Conservation (phyloP, 768 basidiomycete species). For the Termitomyces sp. region DNA sequence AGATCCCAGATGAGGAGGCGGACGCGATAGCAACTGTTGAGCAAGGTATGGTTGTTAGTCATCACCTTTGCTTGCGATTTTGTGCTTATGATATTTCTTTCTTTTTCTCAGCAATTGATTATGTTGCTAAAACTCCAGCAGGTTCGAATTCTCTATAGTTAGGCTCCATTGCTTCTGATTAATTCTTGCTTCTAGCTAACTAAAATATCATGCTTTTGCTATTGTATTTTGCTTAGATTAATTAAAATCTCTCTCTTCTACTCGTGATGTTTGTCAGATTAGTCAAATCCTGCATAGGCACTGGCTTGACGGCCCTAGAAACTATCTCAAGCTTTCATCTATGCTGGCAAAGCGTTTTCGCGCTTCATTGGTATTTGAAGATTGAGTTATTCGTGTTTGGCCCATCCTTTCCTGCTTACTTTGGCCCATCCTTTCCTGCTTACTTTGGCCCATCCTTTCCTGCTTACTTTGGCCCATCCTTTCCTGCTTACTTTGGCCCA, state of each 20-base stretch:
- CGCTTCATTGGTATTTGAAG: too few species aligned
- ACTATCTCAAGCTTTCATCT: not conserved
- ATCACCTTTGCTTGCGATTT: not conserved
- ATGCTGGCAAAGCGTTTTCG: not conserved
- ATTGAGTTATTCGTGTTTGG: too few species aligned
- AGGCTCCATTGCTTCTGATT: not conserved
- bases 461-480: too few species aligned
- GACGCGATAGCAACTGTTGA: constrained; percentile 90
- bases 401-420: too few species aligned
- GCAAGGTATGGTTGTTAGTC: constrained; percentile 60
- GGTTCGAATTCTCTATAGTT: constrained; percentile 36
- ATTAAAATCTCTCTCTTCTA: not conserved
- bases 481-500: too few species aligned
- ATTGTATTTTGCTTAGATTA: not conserved
- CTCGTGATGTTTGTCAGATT: not conserved
- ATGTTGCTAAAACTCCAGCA: constrained; percentile 90
- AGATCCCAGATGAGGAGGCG: constrained; percentile 96
- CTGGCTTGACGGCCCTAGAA: not conserved
- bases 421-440: too few species aligned
- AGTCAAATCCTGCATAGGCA: not conserved
- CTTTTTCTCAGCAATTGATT: constrained; percentile 75
- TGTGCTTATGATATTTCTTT: constrained; percentile 17
- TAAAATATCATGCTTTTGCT: not conserved
- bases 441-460: too few species aligned
- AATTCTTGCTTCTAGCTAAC: not conserved